These are phyloP conservation scores for Hippophae tibetana DNA, from an alignment of 306 rosid genomes.

Conservation along the genomic window DNA sequence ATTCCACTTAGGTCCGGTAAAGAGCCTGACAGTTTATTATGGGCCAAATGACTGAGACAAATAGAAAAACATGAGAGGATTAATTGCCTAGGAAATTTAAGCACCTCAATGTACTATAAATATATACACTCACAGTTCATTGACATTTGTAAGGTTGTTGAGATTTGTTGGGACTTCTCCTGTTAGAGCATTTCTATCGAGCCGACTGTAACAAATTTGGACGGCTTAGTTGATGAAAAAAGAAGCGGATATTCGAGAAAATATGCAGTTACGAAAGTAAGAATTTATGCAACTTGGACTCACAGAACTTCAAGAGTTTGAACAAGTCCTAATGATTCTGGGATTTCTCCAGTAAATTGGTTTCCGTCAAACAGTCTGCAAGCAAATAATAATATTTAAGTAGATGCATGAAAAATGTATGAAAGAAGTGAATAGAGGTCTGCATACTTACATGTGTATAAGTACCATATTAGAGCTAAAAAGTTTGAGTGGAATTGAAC, in stretches of 20 bases:
- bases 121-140: slow-evolving; percentile 57
- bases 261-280: slow-evolving; percentile 7
- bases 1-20: slow-evolving; percentile 63
- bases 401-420: slow-evolving; percentile 3
- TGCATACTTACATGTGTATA: slow-evolving; percentile 69
- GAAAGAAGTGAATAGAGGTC: background rate
- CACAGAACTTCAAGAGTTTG: slow-evolving; percentile 89
- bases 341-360: slow-evolving; percentile 47
- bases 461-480: slow-evolving; percentile 66
- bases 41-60: slow-evolving; percentile 61
- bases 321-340: slow-evolving; percentile 64
- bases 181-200: slow-evolving; percentile 64
- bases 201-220: slow-evolving; percentile 59
- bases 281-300: slow-evolving; percentile 31
- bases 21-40: slow-evolving; percentile 50
- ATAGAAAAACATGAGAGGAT: slow-evolving; percentile 7
- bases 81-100: slow-evolving; percentile 1
- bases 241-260: background rate
- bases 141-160: slow-evolving; percentile 49
- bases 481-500: slow-evolving; percentile 54
- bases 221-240: slow-evolving; percentile 5
- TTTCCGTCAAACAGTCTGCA: slow-evolving; percentile 81
- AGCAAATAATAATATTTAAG: slow-evolving; percentile 5
- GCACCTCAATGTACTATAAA: slow-evolving; percentile 1
- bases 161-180: slow-evolving; percentile 67